Conservation (phyloP, 176 grass and related monocot species). For the Oryza meridionalis region DNA sequence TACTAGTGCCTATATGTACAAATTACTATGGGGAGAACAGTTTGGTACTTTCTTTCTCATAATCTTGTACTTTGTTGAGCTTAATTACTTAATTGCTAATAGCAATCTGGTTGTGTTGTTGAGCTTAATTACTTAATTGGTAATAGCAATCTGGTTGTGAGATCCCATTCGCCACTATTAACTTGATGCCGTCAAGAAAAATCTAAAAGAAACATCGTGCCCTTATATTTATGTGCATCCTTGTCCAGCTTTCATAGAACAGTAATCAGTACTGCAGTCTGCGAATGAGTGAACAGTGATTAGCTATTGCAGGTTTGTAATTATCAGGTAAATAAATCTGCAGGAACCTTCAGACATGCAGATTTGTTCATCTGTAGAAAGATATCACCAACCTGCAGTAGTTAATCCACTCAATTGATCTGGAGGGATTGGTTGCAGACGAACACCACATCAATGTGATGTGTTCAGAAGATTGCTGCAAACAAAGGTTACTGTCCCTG, state of each 20-base stretch:
- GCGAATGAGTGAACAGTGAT: too few relatives aligned
- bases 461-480: neutral
- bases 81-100: neutral
- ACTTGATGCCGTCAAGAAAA: neutral
- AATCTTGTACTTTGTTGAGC: neutral
- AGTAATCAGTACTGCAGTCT: neutral
- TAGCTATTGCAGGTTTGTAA: too few relatives aligned
- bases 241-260: too few relatives aligned
- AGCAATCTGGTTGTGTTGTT: neutral
- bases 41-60: neutral
- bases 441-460: too few relatives aligned
- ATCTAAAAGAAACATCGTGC: too few relatives aligned
- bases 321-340: too few relatives aligned
- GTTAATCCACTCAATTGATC: neutral
- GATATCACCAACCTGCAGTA: neutral
- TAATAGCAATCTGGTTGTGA: neutral
- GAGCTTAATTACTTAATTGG: neutral
- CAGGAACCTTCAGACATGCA: neutral
- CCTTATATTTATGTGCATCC: too few relatives aligned
- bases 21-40: neutral
- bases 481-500: neutral
- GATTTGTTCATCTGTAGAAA: neutral
- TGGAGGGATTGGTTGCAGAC: neutral
- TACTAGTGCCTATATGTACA: constrained; percentile 13
- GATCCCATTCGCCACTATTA: neutral